Conservation (phyloP, 2,329 filamentous ascomycete genomes). For the Diaporthe vaccinii region DNA sequence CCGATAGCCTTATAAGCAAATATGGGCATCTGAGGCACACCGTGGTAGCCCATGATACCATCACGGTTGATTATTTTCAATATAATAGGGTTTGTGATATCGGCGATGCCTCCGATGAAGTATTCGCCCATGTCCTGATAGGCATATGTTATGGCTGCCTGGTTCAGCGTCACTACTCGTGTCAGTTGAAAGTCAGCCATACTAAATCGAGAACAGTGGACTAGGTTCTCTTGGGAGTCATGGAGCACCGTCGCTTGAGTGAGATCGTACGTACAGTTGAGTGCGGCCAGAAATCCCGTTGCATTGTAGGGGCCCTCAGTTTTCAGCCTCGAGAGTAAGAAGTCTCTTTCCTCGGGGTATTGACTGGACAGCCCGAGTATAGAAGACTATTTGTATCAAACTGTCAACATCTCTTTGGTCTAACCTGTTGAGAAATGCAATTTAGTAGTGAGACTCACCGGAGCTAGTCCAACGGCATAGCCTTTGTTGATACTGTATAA, state of each 20-base stretch:
- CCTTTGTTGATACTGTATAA: slow-evolving; percentile 51
- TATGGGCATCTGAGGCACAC: slow-evolving; percentile 60
- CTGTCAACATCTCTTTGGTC: no score
- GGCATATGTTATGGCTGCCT: slow-evolving; percentile 41
- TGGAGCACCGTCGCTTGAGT: not conserved
- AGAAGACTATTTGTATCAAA: not conserved
- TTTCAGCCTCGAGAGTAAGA: slow-evolving; percentile 44
- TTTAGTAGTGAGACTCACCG: not conserved
- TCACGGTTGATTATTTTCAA: slow-evolving; percentile 47
- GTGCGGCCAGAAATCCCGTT: slow-evolving; percentile 45
- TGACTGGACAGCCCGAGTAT: slow-evolving; percentile 52
- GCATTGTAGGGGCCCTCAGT: slow-evolving; percentile 43
- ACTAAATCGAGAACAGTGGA: no score
- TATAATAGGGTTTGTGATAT: slow-evolving; percentile 44
- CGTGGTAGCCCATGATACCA: slow-evolving; percentile 51
- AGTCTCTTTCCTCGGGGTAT: slow-evolving; percentile 48
- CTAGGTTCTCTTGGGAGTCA: not conserved
- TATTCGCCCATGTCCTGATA: slow-evolving; percentile 48
- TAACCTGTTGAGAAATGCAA: slow-evolving; percentile 40
- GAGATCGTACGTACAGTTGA: slow-evolving; percentile 22
- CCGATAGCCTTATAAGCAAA: slow-evolving; percentile 64
- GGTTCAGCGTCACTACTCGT: slow-evolving; percentile 35
- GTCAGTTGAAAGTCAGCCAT: not conserved
- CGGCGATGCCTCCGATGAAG: slow-evolving; percentile 45
- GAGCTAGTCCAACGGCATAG: slow-evolving; percentile 19